Evolutionary conservation across 371 early-diverging fungal genomes (phyloP).

Genomic region (Mucor velutinosus): DNA sequence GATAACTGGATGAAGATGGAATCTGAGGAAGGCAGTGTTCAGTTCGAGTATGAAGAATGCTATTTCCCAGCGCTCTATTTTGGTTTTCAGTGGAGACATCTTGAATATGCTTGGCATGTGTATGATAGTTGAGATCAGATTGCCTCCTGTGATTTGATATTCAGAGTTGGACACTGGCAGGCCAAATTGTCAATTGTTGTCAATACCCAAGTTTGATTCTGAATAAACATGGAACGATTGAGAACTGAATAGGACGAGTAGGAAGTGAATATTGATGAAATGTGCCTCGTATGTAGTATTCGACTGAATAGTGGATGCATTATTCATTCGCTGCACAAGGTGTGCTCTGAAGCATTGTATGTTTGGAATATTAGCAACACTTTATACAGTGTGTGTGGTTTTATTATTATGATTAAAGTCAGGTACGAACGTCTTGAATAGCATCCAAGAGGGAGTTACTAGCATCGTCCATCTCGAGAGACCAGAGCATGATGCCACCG

Average conservation of each 20-base stretch:
- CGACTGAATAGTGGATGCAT: background rate
- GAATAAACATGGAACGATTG: too few relatives aligned
- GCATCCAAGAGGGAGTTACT: slow-evolving; percentile 15
- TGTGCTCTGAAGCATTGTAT: too few relatives aligned
- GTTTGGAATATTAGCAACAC: too few relatives aligned
- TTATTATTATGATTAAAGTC: background rate
- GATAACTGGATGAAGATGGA: too few relatives aligned
- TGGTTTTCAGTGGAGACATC: too few relatives aligned
- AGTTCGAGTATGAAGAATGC: background rate
- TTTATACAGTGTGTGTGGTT: background rate
- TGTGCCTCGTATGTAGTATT: background rate
- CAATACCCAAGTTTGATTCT: too few relatives aligned
- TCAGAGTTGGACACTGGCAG: too few relatives aligned
- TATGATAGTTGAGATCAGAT: background rate
- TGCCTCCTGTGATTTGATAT: background rate
- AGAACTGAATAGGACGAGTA: too few relatives aligned
- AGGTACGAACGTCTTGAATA: slow-evolving; percentile 14
- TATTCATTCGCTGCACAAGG: too few relatives aligned
- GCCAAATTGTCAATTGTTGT: too few relatives aligned
- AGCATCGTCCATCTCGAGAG: slow-evolving; percentile 33
- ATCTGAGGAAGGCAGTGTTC: too few relatives aligned
- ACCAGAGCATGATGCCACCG: slow-evolving; percentile 61
- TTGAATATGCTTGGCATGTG: background rate
- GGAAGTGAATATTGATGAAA: background rate
- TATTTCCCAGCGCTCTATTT: background rate